Base-by-base conservation (phyloP, 306 rosid species). In the Fragaria vesca region DNA sequence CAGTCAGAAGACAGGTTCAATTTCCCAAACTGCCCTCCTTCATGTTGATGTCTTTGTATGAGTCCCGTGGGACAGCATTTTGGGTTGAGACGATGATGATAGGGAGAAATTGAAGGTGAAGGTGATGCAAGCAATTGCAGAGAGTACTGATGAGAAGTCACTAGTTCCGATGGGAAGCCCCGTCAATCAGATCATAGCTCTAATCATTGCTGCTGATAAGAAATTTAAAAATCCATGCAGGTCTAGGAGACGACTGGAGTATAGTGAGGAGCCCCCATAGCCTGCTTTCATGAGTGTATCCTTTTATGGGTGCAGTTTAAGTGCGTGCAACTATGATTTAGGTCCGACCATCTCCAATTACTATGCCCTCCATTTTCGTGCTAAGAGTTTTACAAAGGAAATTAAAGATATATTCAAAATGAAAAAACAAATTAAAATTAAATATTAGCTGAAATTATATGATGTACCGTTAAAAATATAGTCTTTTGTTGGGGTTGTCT, bases 121-220 rank as follows among this genome's bases (percentile, higher is more conserved):
- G 77, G 15, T 69, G 81, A 72, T 74, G 84, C 74, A 84, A 72
- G 76, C 81, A 74, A 2, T 38, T 38, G 61, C 4, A 85, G 30
- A 79, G 67, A 48, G 26, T 24, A 24, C 10, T 9, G 1, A 3
- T 20, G 45, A 69, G 45, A n/a, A 46, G 66, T 11, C 65, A 66
- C 71, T 70, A 47, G 75, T 77, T 66, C 71, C 76, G 67, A 82
- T 76, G 78, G 54, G 61, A 24, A n/a, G 50, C 45, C 77, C 77
- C 79, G 61, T 80, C 84, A 77, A 79, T 85, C 86, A 88, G 78
- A 79, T 88, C 81, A 77, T 77, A 82, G 62, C 78, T 82, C 78
- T 85, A 88, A 91, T 88, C 88, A 91, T 89, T 90, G 87, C 71
- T 78, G 83, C 83, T 73, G 54, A 60, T 54, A n/a, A 66, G 82